A percentile compares a stretch with the other conserved stretches of the same genome.
Conservation (phyloP, 2,329 filamentous ascomycete genomes). For the Exophiala viscosa region DNA sequence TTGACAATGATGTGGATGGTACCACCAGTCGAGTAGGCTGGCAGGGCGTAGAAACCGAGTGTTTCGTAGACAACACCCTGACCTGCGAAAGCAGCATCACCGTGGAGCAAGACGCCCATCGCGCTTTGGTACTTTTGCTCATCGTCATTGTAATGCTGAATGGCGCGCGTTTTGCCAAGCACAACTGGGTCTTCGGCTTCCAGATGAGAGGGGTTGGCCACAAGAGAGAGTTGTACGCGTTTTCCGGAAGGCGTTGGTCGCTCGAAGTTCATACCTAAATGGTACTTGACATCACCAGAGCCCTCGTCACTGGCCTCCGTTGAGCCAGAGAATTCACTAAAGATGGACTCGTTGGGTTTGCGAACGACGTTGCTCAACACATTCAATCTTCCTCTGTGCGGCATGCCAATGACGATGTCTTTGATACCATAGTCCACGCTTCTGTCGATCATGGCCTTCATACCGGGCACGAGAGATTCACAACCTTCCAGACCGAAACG, state of each 20-base stretch:
- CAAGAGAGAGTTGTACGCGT: constrained; percentile 96
- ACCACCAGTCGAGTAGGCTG: constrained; percentile 93
- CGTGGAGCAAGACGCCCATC: constrained; percentile 94
- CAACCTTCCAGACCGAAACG: constrained; percentile 97
- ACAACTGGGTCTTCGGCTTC: constrained; percentile 98
- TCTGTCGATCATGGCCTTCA: constrained; percentile 98
- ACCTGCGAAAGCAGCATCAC: constrained; percentile 92
- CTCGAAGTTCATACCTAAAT: constrained; percentile 99
- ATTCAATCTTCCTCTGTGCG: constrained; percentile 95
- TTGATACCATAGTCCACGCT: constrained; percentile 98
- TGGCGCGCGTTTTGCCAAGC: constrained; percentile 92
- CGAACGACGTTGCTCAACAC: constrained; percentile 97
- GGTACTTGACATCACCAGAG: constrained; percentile 98
- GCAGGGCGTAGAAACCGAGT: constrained; percentile 93
- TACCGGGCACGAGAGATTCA: constrained; percentile 93
- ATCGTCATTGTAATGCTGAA: constrained; percentile 98
- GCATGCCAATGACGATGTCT: constrained; percentile 99
- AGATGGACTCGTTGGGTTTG: constrained; percentile 99
- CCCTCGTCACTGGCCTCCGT: constrained; percentile 87
- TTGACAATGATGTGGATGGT: constrained; percentile 97
- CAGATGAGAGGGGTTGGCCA: constrained; percentile 96
- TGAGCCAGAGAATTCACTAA: constrained; percentile 93
- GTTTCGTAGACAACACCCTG: constrained; percentile 99
- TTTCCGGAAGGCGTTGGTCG: constrained; percentile 96
- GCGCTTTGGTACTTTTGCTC: constrained; percentile 83